These are phyloP conservation scores for Mortierella sp. DNA, from an alignment of 371 early-diverging fungal genomes.

Conservation along the genomic window DNA sequence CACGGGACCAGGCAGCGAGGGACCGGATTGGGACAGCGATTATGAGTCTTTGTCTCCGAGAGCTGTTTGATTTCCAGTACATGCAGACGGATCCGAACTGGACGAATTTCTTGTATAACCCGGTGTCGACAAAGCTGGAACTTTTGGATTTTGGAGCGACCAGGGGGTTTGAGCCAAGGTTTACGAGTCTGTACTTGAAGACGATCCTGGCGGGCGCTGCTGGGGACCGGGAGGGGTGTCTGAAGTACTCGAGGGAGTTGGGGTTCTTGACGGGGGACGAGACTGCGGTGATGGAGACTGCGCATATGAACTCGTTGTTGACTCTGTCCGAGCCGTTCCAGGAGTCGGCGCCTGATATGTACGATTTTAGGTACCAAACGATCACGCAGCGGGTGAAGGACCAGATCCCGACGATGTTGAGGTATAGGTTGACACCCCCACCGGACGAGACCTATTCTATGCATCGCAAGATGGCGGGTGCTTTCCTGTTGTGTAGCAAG, in stretches of 20 bases:
- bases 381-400: conserved; percentile 87
- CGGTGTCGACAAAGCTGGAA: conserved; percentile 72
- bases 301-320: conserved; percentile 92
- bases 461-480: conserved; percentile 95
- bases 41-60: conserved; percentile 87
- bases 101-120: conserved; percentile 96
- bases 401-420: conserved; percentile 95
- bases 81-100: conserved; percentile 99
- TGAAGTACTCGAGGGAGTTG: conserved; percentile 82
- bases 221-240: conserved; percentile 81
- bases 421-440: conserved; percentile 94
- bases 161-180: conserved; percentile 82
- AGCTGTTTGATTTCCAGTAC: conserved; percentile 92
- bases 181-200: conserved; percentile 82
- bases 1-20: conserved; percentile 74
- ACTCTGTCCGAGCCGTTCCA: conserved; percentile 91
- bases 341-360: conserved; percentile 64
- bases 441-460: conserved; percentile 97
- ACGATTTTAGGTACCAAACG: conserved; percentile 86
- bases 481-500: conserved; percentile 92
- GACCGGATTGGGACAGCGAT: conserved; percentile 76
- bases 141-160: conserved; percentile 97
- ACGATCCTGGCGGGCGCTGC: conserved; percentile 82
- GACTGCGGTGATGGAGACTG: conserved; percentile 88
- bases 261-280: conserved; percentile 97